Base-by-base conservation (phyloP, 1,139 yeast species). In the Komagataea norvegica region DNA sequence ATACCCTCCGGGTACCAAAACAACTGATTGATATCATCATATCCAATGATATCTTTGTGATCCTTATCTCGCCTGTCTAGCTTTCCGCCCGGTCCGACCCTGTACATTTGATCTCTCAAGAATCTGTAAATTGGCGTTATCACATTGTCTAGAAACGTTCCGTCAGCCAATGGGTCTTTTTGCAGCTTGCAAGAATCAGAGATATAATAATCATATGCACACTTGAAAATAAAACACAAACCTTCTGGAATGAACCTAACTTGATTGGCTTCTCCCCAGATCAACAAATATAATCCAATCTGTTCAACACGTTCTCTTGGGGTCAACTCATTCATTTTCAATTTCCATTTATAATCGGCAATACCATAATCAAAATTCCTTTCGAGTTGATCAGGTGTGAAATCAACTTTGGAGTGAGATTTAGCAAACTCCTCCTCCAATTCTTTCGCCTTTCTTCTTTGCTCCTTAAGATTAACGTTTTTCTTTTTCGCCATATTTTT, bases 231-330 rank as follows among this genome's bases (percentile, higher is more conserved):
- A 51, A 86, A 87, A 42, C 91, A 84, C 15, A 87, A 56, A 52
- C 93, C 84, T 53, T 87, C 96, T 0, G 96, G 95, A 72, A 86
- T 76, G 51, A 82, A 85, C 39, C 95, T 64, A 3, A 84, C 59
- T 51, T 84, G 89, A 52, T 83, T 85, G 0, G 95, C 88, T 57
- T 87, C 96, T 1, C 95, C 94, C 96, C 96, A 87, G 48, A 85
- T 75, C 43, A 85, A 61, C 16, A 87, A 65, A 49, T 79, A 87
- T 9, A 87, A 58, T 0, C 83, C 79, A 9, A 86, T 54, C 48
- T 87, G 95, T 29, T 77, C 68, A 1, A 77, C 68, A 57, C 79
- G 70, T 43, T 81, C 79, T 6, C 63, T 52, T 2, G 82, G 67
- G 0, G 76, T 52, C 38, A 79, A 57, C 5, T 60, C 58, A 39